Evolutionary conservation across 371 early-diverging fungal species (phyloP), one percentile per base, ranked within the genome.

Genomic region (Mucor indicus): DNA sequence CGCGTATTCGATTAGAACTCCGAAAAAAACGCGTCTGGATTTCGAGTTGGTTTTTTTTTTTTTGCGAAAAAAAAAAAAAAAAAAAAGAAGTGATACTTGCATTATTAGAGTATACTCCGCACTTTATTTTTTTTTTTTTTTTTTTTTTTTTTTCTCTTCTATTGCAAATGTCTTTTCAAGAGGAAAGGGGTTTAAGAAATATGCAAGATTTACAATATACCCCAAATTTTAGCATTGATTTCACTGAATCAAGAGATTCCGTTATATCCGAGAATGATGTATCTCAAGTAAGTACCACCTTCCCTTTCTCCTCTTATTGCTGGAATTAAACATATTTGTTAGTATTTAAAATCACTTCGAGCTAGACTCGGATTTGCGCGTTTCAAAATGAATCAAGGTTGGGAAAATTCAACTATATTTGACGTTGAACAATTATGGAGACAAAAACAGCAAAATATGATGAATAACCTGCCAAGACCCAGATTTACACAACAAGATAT

Each of bases 401-500:
- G 72, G 72, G 64, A 67, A 50, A 59, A 44, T 5, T 67, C 48
- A 39, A 64, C 67, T 1, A 35, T 71, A 25, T 20, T 52, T 7
- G 72, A 71, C 37, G 62, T 71, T 9, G 67, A 71, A 33, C 48
- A 50, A 16, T 21, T 67, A 15, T 71, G 72, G 72, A 67, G 57
- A 41, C 50, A 64, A 36, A 35, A 53, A 13, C 72, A 67, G 25
- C 48, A 58, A n/a, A 54, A 57, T 33, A 13, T 53, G 0, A 51
- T 61, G 17, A 54, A 54, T 20, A 56, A 50, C 9, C 48, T 71
- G 42, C 72, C 72, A 1, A 71, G 53, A 17, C 72, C 72, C 23
- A 56, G 72, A 30, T 64, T 71, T 15, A 71, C 72, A 12, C 72
- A 71, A 33, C 44, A 55, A 31, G 67, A 71, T 39, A 67, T 71